Conservation (phyloP, 179 eudicot species). For the Actinidia arguta region DNA sequence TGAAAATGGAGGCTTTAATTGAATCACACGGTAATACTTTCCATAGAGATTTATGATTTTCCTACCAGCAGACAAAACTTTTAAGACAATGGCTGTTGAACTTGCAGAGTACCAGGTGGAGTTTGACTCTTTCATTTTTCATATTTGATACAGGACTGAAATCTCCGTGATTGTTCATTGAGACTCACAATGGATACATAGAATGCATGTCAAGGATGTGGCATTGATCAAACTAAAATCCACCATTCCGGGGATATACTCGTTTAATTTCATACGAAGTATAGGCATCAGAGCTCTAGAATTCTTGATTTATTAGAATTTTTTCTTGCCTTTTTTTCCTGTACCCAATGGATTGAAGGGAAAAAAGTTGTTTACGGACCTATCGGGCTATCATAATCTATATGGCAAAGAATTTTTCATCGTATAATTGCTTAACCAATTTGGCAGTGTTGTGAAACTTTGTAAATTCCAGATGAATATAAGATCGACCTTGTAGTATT, state of each 20-base stretch:
- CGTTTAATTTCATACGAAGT: background rate
- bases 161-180: background rate
- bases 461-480: background rate
- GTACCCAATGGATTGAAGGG: background rate
- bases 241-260: slow-evolving; percentile 1
- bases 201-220: background rate
- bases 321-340: background rate
- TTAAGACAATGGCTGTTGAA: slow-evolving; percentile 87
- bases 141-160: background rate
- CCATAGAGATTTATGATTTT: slow-evolving; percentile 28
- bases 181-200: background rate
- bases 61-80: slow-evolving; percentile 84
- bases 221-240: background rate
- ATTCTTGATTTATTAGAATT: too few species aligned
- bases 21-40: too few species aligned
- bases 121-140: slow-evolving; percentile 8
- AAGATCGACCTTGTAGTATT: background rate
- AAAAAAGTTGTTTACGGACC: background rate
- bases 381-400: background rate
- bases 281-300: background rate
- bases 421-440: background rate
- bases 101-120: slow-evolving; percentile 94
- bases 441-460: background rate
- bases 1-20: slow-evolving; percentile 78
- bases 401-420: background rate